A percentile compares a stretch with the other conserved stretches of the same genome.
These are phyloP conservation scores for Colletotrichum cordylinicola DNA, from an alignment of 2,329 filamentous ascomycete species.

Conservation along the genomic window DNA sequence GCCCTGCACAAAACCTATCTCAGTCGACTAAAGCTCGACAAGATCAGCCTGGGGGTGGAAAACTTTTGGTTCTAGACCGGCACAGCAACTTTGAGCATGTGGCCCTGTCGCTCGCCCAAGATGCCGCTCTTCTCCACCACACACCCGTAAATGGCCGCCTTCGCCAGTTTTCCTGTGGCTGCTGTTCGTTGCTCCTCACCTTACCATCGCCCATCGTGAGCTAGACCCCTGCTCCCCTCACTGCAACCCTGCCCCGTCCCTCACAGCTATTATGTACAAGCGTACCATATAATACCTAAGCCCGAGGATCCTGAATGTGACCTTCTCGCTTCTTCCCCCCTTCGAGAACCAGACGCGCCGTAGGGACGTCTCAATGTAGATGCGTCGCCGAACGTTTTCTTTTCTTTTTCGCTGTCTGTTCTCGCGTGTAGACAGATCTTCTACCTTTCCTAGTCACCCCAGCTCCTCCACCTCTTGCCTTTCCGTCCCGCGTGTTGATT, in stretches of 20 bases:
- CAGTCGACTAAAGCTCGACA: background rate
- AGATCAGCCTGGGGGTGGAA: slow-evolving; percentile 8
- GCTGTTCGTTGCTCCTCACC: slow-evolving; percentile 13
- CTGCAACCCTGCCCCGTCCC: slow-evolving; percentile 16
- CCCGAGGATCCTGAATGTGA: slow-evolving; percentile 14
- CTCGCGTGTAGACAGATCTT: background rate
- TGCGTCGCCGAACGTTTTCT: background rate
- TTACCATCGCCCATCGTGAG: slow-evolving; percentile 6
- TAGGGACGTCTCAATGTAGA: background rate
- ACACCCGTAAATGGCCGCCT: slow-evolving; percentile 18
- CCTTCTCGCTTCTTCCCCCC: slow-evolving; percentile 18
- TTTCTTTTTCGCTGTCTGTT: background rate
- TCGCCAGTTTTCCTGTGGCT: slow-evolving; percentile 15
- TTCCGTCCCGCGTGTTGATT: slow-evolving; percentile 41
- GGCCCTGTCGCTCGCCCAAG: slow-evolving; percentile 5
- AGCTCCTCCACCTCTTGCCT: slow-evolving; percentile 25
- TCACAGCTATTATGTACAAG: slow-evolving; percentile 20
- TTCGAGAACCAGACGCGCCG: slow-evolving; percentile 18
- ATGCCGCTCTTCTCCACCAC: slow-evolving; percentile 10
- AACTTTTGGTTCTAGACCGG: slow-evolving; percentile 8
- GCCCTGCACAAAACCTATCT: too few relatives aligned
- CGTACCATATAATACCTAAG: slow-evolving; percentile 18
- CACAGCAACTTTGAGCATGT: slow-evolving; percentile 7
- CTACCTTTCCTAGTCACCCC: slow-evolving; percentile 5
- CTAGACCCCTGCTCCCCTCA: slow-evolving; percentile 18